A percentile compares a stretch with the other conserved stretches of the same genome.
Conservation (phyloP, 2,329 filamentous ascomycete genomes). For the Apiospora hydei region DNA sequence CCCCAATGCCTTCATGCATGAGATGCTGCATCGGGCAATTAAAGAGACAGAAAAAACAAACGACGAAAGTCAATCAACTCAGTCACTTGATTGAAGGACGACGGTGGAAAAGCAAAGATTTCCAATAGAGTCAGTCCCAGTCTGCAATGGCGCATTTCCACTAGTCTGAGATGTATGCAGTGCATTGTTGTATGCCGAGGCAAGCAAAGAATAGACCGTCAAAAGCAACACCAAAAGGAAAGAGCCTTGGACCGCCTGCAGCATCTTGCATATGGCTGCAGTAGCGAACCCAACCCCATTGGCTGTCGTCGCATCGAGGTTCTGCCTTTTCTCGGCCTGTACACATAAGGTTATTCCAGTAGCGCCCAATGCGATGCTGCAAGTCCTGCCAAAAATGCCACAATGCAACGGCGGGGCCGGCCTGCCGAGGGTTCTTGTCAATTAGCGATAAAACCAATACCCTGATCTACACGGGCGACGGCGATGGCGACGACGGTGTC, state of each 20-base stretch:
- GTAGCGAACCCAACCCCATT: background rate
- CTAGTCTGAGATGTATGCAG: background rate
- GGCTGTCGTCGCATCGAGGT: background rate
- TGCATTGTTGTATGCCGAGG: background rate
- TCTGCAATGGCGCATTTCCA: constrained; percentile 1
- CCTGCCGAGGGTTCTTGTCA: background rate
- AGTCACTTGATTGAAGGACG: background rate
- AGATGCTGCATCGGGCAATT: background rate
- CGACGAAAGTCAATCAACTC: background rate
- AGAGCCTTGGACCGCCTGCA: background rate
- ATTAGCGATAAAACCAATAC: too few relatives aligned
- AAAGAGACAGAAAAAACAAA: background rate
- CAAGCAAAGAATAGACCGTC: background rate
- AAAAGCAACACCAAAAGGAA: background rate
- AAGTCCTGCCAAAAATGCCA: background rate
- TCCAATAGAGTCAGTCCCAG: constrained; percentile 4
- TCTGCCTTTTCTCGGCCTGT: background rate
- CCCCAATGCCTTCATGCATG: background rate
- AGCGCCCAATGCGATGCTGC: constrained; percentile 19
- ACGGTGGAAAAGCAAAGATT: background rate
- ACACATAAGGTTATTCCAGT: constrained; percentile 2
- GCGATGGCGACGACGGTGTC: background rate
- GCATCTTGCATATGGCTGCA: constrained; percentile 5
- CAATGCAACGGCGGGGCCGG: constrained; percentile 19
- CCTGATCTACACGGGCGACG: background rate